Conservation (phyloP, 768 basidiomycete species). For the Calocybe indica region DNA sequence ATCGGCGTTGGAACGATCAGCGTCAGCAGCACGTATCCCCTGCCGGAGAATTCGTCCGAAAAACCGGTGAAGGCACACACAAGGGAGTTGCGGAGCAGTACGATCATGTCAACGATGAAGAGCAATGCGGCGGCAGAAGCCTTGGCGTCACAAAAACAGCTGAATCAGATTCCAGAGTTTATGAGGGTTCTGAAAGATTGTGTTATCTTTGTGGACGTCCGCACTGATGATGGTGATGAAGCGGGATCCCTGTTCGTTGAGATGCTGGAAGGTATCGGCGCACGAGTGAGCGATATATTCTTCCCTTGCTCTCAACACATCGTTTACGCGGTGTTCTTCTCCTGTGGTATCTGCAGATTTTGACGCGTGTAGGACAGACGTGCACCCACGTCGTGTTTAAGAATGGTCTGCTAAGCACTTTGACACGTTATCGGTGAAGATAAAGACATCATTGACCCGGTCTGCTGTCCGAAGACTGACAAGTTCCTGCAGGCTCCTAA, state of each 20-base stretch:
- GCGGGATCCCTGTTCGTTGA: conserved; percentile 78
- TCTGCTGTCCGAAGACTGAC: not conserved
- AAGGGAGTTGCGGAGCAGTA: conserved; percentile 24
- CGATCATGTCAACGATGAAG: conserved; percentile 5
- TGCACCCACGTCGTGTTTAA: conserved; percentile 87
- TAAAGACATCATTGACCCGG: not conserved
- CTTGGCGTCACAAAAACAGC: conserved; percentile 4
- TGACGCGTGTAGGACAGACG: conserved; percentile 59
- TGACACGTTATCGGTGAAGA: conserved; percentile 62
- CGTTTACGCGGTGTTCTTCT: not conserved
- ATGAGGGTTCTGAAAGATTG: conserved; percentile 66
- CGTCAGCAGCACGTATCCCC: conserved; percentile 26
- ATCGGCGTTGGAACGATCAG: conserved; percentile 33
- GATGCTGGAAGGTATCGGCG: conserved; percentile 76
- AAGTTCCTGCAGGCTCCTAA: conserved; percentile 38
- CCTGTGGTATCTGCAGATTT: conserved; percentile 32
- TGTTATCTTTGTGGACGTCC: conserved; percentile 82
- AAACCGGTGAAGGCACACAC: conserved; percentile 10
- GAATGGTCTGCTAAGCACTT: conserved; percentile 70
- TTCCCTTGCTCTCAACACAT: not conserved
- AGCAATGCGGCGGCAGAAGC: conserved; percentile 10
- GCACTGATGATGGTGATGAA: conserved; percentile 78
- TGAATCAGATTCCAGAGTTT: conserved; percentile 22
- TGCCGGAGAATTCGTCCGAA: conserved; percentile 13
- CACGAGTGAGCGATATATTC: conserved; percentile 47